phyloP scores from a whole-genome alignment of 2,329 filamentous ascomycete species.

The Fusarium lateritium region DNA sequence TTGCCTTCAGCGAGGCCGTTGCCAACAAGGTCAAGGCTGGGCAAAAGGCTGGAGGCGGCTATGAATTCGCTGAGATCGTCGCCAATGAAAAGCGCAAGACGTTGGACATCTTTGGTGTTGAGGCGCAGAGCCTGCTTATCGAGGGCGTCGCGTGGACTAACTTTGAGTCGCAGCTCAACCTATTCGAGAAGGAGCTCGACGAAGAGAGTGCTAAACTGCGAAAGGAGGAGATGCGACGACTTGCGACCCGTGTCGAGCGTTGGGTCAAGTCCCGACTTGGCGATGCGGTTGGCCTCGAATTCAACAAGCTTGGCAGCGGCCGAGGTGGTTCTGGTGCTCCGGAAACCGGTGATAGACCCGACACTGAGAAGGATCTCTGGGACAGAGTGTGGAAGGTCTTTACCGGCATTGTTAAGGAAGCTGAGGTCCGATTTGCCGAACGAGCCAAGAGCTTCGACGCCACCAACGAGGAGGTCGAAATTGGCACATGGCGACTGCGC shows the following conservation, averaged over 20 bases:
- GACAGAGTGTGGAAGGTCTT: constrained; percentile 95
- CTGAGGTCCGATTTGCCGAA: constrained; percentile 87
- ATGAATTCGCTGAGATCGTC: constrained; percentile 97
- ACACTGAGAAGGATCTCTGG: constrained; percentile 89
- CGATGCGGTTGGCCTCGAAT: constrained; percentile 91
- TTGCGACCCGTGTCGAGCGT: constrained; percentile 91
- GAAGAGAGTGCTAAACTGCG: constrained; percentile 87
- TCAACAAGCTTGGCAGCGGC: constrained; percentile 94
- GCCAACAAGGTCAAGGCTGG: constrained; percentile 88
- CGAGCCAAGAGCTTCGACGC: constrained; percentile 95
- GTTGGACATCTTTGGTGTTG: constrained; percentile 80
- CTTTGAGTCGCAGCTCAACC: constrained; percentile 82
- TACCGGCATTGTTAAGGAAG: constrained; percentile 84
- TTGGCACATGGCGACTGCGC: constrained; percentile 92
- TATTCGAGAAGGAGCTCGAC: constrained; percentile 93
- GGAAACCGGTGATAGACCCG: constrained; percentile 80
- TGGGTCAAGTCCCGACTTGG: constrained; percentile 92
- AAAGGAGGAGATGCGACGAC: constrained; percentile 94
- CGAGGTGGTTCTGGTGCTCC: constrained; percentile 86
- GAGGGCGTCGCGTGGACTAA: constrained; percentile 89
- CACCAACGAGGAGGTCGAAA: constrained; percentile 88
- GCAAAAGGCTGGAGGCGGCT: constrained; percentile 90
- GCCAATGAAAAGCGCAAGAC: constrained; percentile 84
- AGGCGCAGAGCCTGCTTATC: constrained; percentile 82
- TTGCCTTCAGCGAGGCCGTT: constrained; percentile 89